phyloP scores from a whole-genome alignment of 805 yeast species.

The Kuraishia cidri region DNA sequence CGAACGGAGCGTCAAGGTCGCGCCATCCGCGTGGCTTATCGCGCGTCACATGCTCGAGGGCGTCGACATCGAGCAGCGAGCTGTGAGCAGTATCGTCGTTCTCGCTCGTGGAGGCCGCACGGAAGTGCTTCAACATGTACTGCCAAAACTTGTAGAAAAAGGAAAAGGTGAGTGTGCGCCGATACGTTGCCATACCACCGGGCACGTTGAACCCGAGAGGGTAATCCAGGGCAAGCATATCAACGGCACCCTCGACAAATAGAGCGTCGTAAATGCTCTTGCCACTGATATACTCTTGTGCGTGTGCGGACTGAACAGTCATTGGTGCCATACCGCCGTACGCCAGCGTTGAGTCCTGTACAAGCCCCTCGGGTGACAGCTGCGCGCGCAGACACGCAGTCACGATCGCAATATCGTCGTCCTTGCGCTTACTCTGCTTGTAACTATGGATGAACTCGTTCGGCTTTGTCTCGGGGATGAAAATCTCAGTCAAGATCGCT shows the following conservation, averaged over 20 bases:
- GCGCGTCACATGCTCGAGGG: conserved; percentile 24
- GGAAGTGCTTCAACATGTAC: conserved; percentile 13
- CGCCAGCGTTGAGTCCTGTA: conserved; percentile 22
- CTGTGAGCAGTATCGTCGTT: conserved; percentile 2
- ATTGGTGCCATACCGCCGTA: conserved; percentile 42
- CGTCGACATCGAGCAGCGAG: conserved; percentile 19
- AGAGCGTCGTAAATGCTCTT: conserved; percentile 12
- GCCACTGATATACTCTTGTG: conserved; percentile 15
- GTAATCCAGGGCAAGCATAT: conserved; percentile 21
- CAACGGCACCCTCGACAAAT: conserved; percentile 20
- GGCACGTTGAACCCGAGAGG: conserved; percentile 32
- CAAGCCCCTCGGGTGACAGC: conserved; percentile 11
- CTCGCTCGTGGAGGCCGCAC: conserved; percentile 1
- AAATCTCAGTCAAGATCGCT: conserved; percentile 24
- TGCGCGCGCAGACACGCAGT: conserved; percentile 27
- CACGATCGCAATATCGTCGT: conserved; percentile 41
- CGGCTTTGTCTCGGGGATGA: conserved; percentile 27
- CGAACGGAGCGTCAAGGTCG: conserved; percentile 27
- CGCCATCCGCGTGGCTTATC: conserved; percentile 26
- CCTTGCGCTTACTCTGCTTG: conserved; percentile 39
- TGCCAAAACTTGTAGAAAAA: conserved; percentile 36
- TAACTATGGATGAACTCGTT: conserved; percentile 28
- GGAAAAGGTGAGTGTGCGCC: conserved; percentile 32
- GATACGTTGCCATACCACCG: conserved; percentile 39
- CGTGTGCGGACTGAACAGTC: conserved; percentile 27